Evolutionary conservation across 306 rosid genomes (phyloP), one percentile per base, ranked within the genome.

Genomic region (Medicago ruthenica): DNA sequence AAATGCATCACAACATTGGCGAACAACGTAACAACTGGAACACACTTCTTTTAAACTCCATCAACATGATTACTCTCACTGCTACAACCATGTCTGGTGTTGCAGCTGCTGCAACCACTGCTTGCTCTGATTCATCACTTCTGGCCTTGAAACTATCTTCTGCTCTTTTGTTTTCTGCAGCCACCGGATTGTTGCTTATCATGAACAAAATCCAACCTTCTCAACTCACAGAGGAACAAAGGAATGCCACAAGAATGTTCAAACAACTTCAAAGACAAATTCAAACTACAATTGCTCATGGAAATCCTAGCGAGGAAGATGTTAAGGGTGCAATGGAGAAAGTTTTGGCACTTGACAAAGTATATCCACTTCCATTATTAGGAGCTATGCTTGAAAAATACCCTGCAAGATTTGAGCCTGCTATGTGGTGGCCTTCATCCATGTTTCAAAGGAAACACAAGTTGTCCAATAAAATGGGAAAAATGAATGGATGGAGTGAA

Each of bases 141-240:
- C 44, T 87, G 76, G 86, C 85, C 37, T 6, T 91, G 61, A 91
- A 87, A 12, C 37, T 93, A 6, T 89, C 93, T 0, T 88, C 97
- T 0, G 79, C 89, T 22, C 71, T 89, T 0, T 71, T 91, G 20
- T 93, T 88, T 45, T 74, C 88, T 2, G 93, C 96, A 0, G 92
- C 96, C 44, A 86, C 92, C 0, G 97, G 98, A 20, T 24, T 91
- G 86, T 22, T 73, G 27, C 77, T 88, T 16, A 15, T 82, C 42
- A 89, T 88, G 83, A 91, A 86, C 86, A 91, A 91, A 81, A 78
- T 89, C 66, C 98, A 93, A 27, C 97, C 98, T 0, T 93, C 97
- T 1, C 98, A 93, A 59, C 91, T 93, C 4, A 86, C 92, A 0
- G 98, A 93, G 63, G 98, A 93, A 17, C 96, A 93, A 36, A 86